Evolutionary conservation across 305 asterid genomes (phyloP).

Genomic region (Nicotiana rustica): DNA sequence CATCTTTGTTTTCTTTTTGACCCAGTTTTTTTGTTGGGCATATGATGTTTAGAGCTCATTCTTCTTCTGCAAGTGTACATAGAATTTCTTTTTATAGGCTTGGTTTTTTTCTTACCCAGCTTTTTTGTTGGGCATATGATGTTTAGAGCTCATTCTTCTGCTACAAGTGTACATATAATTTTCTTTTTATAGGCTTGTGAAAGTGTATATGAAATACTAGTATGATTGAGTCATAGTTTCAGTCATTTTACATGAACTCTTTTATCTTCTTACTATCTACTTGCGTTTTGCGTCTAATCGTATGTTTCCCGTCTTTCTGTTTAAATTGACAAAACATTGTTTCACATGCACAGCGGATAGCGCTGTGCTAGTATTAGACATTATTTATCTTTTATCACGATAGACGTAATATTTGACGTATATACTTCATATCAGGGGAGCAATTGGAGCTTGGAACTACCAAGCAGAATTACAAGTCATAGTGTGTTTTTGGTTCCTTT

Average conservation of each 20-base stretch:
- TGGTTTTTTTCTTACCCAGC: constrained; percentile 38
- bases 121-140: constrained; percentile 52
- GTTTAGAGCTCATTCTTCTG: constrained; percentile 38
- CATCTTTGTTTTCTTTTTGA: constrained; percentile 29
- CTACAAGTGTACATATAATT: constrained; percentile 38
- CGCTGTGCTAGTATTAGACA: not conserved
- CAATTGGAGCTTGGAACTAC: no score
- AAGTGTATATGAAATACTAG: constrained; percentile 33
- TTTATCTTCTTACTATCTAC: not conserved
- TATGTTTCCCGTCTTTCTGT: not conserved
- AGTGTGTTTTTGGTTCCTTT: no score
- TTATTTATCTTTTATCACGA: no score
- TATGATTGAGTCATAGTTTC: not conserved
- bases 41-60: constrained; percentile 43
- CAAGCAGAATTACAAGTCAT: no score
- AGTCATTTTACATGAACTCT: not conserved
- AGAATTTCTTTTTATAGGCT: constrained; percentile 36
- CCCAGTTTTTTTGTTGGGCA: constrained; percentile 53
- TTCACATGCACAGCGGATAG: not conserved
- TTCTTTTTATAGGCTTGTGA: constrained; percentile 37
- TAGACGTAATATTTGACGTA: no score
- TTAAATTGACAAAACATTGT: not conserved
- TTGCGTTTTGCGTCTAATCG: not conserved
- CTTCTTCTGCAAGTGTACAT: constrained; percentile 38
- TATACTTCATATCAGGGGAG: no score